Conservation (phyloP, 2,329 filamentous ascomycete species). For the Aquanectria penicillioides region DNA sequence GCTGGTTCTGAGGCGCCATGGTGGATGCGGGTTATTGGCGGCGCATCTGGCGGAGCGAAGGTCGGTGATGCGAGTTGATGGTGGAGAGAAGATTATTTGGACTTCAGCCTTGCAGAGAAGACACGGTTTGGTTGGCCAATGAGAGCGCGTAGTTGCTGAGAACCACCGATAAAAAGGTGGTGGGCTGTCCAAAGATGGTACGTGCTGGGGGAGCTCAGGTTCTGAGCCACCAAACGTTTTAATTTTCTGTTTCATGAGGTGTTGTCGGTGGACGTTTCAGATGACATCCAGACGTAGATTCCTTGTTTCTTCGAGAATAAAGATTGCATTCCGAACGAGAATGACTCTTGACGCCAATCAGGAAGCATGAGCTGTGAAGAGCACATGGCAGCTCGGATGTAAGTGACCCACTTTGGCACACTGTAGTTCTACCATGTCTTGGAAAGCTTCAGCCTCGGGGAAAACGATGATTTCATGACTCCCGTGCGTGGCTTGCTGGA, state of each 20-base stretch:
- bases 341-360: background rate
- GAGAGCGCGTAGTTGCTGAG: background rate
- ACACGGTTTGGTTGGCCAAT: slow-evolving; percentile 8
- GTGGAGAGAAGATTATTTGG: slow-evolving; percentile 14
- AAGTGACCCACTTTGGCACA: too few relatives aligned
- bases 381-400: too few relatives aligned
- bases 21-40: background rate
- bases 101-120: slow-evolving; percentile 23
- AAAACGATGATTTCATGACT: slow-evolving; percentile 44
- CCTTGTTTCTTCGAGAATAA: too few relatives aligned
- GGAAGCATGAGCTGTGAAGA: too few relatives aligned
- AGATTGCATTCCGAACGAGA: too few relatives aligned
- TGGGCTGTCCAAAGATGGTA: too few relatives aligned
- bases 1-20: slow-evolving; percentile 69
- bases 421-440: too few relatives aligned
- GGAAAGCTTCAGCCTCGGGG: slow-evolving; percentile 32
- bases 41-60: background rate
- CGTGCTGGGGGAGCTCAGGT: too few relatives aligned
- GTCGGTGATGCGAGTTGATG: background rate
- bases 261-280: too few relatives aligned
- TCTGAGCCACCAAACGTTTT: too few relatives aligned
- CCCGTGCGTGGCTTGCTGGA: slow-evolving; percentile 21
- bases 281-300: too few relatives aligned
- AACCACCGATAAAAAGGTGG: background rate
- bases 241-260: too few relatives aligned